Base-by-base conservation (phyloP, 257 asterid genomes). In the Paulownia fortunei region DNA sequence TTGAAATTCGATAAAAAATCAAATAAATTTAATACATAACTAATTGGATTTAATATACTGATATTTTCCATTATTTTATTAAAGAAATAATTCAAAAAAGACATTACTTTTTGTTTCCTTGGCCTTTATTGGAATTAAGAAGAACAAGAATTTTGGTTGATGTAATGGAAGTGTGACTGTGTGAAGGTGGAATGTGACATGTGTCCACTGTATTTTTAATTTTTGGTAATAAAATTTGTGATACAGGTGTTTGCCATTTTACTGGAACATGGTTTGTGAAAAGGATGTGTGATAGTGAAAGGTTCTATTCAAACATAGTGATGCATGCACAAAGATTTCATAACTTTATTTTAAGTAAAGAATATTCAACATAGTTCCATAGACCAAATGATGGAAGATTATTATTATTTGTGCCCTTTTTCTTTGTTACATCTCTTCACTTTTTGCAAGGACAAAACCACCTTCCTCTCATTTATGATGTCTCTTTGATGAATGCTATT, bases 241-340 rank as follows among this genome's bases (percentile, higher is more conserved):
- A 51, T 54, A 89, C 86, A 83, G 82, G 85, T 84, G 90, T 81
- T 82, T 71, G 74, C 78, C 73, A 69, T 77, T 44, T 23, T 24
- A 84, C 82, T 80, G 92, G 87, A 75, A 75, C 24, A 42, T 73
- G 47, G n/a, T n/a, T 54, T 55, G 24, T 79, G 89, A 89, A 84
- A 82, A 60, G 8, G 89, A 89, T 82, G 77, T 77, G 61, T 47
- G n/a, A 79, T 49, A 51, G 55, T 76, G 77, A 74, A 52, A 68
- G 49, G 41, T 27, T n/a, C n/a, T n/a, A n/a, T n/a, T n/a, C n/a
- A n/a, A 56, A 2, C 55, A 19, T 34, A 72, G 79, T 72, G 82
- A 82, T 82, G 82, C 76, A 62, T 76, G 76, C 75, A 32, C 68
- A 69, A 39, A 52, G 59, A 67, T 80, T 46, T 77, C 16, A 24